A percentile compares a stretch with the other conserved stretches of the same genome.
phyloP scores from a whole-genome alignment of 169 alveolate genomes.

The Cryptosporidium xiaoi region DNA sequence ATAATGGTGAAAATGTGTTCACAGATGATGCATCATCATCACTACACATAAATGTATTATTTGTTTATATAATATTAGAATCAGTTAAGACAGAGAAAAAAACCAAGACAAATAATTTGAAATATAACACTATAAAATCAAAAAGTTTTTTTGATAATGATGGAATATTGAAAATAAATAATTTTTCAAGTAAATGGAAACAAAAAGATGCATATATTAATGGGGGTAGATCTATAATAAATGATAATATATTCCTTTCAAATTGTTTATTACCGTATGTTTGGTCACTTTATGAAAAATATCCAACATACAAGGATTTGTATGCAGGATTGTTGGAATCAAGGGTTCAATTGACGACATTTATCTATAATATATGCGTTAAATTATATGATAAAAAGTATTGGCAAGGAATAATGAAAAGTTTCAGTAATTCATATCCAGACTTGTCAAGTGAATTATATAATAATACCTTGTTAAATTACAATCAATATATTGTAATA shows the following conservation, averaged over 20 bases:
- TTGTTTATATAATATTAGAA: slow-evolving; percentile 18
- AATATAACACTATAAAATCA: slow-evolving; percentile 3
- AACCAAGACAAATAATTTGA: neutral
- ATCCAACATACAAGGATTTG: slow-evolving; percentile 57
- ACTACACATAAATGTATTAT: slow-evolving; percentile 22
- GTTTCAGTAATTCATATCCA: neutral
- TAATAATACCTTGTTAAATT: slow-evolving; percentile 21
- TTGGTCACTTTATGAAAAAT: slow-evolving; percentile 62
- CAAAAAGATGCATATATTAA: slow-evolving; percentile 46
- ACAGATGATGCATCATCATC: neutral
- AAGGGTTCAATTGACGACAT: slow-evolving; percentile 16
- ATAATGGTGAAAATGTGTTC: neutral
- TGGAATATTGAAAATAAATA: slow-evolving; percentile 2
- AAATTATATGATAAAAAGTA: slow-evolving; percentile 17
- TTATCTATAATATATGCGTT: slow-evolving; percentile 27
- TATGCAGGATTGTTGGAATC: slow-evolving; percentile 23
- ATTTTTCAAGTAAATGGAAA: slow-evolving; percentile 19
- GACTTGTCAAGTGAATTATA: slow-evolving; percentile 4
- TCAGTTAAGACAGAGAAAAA: slow-evolving; percentile 5
- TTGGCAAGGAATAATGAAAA: slow-evolving; percentile 49
- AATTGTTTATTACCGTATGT: slow-evolving; percentile 5
- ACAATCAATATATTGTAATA: slow-evolving; percentile 43
- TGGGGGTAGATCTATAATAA: slow-evolving; percentile 53
- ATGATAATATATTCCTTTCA: slow-evolving; percentile 20
- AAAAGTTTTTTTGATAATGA: neutral